Base-by-base conservation (phyloP, 2,329 filamentous ascomycete species). In the Cyanodermella asteris region DNA sequence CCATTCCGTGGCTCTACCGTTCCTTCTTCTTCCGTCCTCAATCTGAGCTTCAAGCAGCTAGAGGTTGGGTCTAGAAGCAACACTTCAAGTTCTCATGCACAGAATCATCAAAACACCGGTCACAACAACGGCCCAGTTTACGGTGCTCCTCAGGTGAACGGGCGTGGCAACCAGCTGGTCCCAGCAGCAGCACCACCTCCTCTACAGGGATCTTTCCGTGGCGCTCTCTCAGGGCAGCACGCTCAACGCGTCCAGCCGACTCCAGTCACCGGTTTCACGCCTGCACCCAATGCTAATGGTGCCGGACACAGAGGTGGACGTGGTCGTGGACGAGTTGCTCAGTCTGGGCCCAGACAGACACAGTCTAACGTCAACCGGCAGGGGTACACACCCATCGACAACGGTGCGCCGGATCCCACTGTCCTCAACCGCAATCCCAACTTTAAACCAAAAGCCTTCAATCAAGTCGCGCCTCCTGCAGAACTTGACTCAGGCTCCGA, bases 1-100 rank as follows among this genome's bases (percentile, higher is more conserved):
- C 71, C 78, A 18, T 97, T 97, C 67, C 70, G 84, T 18, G 87
- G 87, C 26, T 82, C 87, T 45, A 93, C 87, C 0, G 81, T 97
- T 4, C 68, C 80, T 2, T 66, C 73, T 5, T 74, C 75, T n/a
- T 75, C 77, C 1, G 81, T 94, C 3, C 61, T 97, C 17, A 97
- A 97, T 50, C 56, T 91, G 28, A 72, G 72, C 2, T 60, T 82
- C 41, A 72, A 65, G 38, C 87, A 97, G 51, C 63, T 91, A 12
- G 57, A 91, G 20, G 72, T 67, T 31, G 61, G 63, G 30, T 66
- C 74, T 25, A 64, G 64, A n/a, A n/a, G n/a, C n/a, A n/a, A n/a
- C n/a, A n/a, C n/a, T n/a, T n/a, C n/a, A n/a, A n/a, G n/a, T n/a
- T n/a, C n/a, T n/a, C n/a, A n/a, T n/a, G n/a, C n/a, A n/a, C n/a